Evolutionary conservation across 2,329 filamentous ascomycete species (phyloP), one percentile per base, ranked within the genome.

Genomic region (Pseudocercospora fijiensis): DNA sequence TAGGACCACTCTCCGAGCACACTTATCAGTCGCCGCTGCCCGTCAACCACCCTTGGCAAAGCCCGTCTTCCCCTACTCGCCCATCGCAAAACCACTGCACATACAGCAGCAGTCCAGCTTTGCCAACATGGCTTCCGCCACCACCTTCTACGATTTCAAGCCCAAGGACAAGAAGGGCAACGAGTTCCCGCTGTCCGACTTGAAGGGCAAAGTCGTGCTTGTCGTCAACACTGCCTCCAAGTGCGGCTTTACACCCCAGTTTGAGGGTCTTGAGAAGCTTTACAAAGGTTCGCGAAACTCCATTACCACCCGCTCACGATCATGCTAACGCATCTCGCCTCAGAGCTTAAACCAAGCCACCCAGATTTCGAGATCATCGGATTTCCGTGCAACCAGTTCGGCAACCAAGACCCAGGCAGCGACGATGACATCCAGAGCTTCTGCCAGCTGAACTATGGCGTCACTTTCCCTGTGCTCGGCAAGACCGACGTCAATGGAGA

Each of bases 351-450:
- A 72, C 82, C 82, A 70, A 83, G 86, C 74, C 82, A 96, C 82
- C 85, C 83, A 30, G 87, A 91, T 69, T 95, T 99, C 77, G 84
- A 87, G 74, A 87, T 99, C 80, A 85, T 99, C 75, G 95, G 93
- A 73, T 98, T 99, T 82, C 95, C 95, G 63, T 98, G 94, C 88
- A 99, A 98, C 85, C 95, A 99, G 81, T 99, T 99, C 80, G 91
- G 88, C 74, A 80, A 81, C 70, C 95, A 99, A 80, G 95, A 98
- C 76, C 94, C 94, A 28, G 92, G 91, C 73, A 84, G 80, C 13
- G 82, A 88, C 45, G 80, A 83, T 8, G 87, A 92, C 74, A 78
- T 90, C 62, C 80, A 86, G 70, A 81, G 82, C 24, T 84, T 93
- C 82, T 98, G 93, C 85, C 90, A 92, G 81, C 65, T 95, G 78